Percentiles rank a stretch among this genome's conserved stretches.
Conservation (phyloP, 2,329 filamentous ascomycete species). For the Bipolaris cookei region DNA sequence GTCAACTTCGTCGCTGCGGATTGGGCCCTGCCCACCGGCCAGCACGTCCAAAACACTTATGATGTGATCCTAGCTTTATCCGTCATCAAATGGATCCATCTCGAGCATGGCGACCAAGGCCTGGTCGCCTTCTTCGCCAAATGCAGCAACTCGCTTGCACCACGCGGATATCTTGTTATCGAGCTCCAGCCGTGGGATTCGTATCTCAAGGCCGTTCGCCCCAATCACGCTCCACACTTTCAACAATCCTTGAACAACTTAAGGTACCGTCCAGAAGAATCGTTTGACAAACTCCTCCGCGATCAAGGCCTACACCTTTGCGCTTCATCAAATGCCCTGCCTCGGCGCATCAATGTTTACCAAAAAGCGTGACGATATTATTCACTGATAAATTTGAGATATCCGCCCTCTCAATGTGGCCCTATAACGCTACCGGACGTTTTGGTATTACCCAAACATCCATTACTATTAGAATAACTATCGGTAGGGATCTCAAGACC, state of each 20-base stretch:
- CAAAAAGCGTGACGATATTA: slow-evolving; percentile 31
- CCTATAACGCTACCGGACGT: not conserved
- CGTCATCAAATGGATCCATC: slow-evolving; percentile 51
- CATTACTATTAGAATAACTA: not conserved
- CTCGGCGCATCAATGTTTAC: slow-evolving; percentile 45
- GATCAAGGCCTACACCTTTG: slow-evolving; percentile 35
- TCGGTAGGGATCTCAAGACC: slow-evolving; percentile 10
- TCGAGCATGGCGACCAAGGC: slow-evolving; percentile 46
- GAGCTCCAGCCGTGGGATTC: slow-evolving; percentile 48
- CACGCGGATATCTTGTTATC: slow-evolving; percentile 42
- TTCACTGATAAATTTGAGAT: not conserved
- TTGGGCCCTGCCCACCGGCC: slow-evolving; percentile 38
- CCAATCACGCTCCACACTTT: slow-evolving; percentile 44
- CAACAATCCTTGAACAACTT: slow-evolving; percentile 31
- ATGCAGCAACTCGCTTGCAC: slow-evolving; percentile 36
- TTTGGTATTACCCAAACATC: not conserved
- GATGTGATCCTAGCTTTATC: slow-evolving; percentile 49
- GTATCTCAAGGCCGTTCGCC: slow-evolving; percentile 45
- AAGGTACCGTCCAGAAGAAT: slow-evolving; percentile 44
- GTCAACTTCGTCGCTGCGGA: slow-evolving; percentile 45
- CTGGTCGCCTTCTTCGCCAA: slow-evolving; percentile 43
- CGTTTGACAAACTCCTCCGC: slow-evolving; percentile 39
- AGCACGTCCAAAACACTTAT: slow-evolving; percentile 36
- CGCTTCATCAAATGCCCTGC: slow-evolving; percentile 39
- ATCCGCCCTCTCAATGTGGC: not conserved